phyloP scores from a whole-genome alignment of 2,329 filamentous ascomycete genomes.

The Colletotrichum ledebouriae region DNA sequence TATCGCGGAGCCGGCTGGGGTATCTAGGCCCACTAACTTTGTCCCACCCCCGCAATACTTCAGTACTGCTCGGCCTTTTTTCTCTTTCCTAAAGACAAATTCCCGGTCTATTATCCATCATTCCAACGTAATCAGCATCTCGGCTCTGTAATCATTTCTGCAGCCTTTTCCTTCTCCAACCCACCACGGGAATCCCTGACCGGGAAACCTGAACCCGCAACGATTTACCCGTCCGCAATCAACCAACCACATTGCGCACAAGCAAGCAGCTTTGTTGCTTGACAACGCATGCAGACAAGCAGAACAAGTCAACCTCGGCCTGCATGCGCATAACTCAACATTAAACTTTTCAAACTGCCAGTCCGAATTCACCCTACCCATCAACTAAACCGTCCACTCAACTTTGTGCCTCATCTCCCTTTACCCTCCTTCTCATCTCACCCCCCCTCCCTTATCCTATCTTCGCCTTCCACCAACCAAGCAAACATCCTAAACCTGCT shows the following conservation, averaged over 20 bases:
- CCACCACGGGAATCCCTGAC: neutral
- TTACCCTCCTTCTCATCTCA: slow-evolving; percentile 1
- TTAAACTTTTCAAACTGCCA: neutral
- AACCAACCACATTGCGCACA: neutral
- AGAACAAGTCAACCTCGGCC: neutral
- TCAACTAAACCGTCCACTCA: slow-evolving; percentile 5
- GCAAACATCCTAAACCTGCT: neutral
- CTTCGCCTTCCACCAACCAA: neutral
- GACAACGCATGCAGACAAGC: neutral
- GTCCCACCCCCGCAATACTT: slow-evolving; percentile 41
- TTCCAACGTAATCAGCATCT: neutral
- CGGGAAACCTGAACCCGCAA: slow-evolving; percentile 7
- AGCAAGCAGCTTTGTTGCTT: neutral
- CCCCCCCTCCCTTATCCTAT: slow-evolving; percentile 7
- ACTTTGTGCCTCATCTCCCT: neutral
- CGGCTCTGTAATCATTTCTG: slow-evolving; percentile 5
- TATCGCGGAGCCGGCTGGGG: neutral
- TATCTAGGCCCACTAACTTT: slow-evolving; percentile 1
- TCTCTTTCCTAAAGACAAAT: slow-evolving; percentile 17
- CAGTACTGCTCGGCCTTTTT: slow-evolving; percentile 37
- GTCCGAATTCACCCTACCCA: slow-evolving; percentile 11
- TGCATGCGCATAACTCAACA: neutral
- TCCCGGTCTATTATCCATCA: neutral
- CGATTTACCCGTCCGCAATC: neutral
- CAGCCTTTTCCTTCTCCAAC: slow-evolving; percentile 9